Evolutionary conservation across 2,329 filamentous ascomycete species (phyloP), one percentile per base, ranked within the genome.

Genomic region (Colletotrichum higginsianum): DNA sequence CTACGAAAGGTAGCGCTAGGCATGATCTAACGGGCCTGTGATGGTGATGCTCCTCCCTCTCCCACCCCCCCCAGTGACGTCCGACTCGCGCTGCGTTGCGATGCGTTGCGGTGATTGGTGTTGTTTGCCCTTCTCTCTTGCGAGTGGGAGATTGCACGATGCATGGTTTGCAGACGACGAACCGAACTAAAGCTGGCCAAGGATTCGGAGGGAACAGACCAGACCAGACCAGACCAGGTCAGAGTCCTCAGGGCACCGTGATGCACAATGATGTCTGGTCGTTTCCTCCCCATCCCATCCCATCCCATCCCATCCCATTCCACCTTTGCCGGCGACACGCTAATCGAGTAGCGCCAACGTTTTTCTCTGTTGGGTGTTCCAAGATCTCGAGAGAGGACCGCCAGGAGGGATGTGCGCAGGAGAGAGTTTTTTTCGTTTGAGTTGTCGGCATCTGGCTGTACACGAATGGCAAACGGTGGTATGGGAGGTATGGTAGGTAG

Each of bases 211-310:
- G 30, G 30, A 7, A 30, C 30, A 30, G 30, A 30, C 30, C 7
- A 30, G 30, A 30, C 30, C 30, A 30, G 30, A 30, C 30, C 30
- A 30, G 26, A 30, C 26, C 26, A 30, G 30, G 1, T 5, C 5
- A 30, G 6, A 30, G 30, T 9, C 30, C 30, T 30, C 30, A 30
- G 30, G 30, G 1, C 30, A 30, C 30, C 30, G 30, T 49, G 46
- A 69, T 69, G 67, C 67, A 61, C 53, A 13, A 66, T 69, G 67
- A 69, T 66, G 67, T 69, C 53, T 60, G 13, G n/a, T 46, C 8
- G 44, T 18, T 60, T 44, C 30, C 40, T 7, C 57, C 44, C 3
- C 18, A 21, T 40, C 47, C 58, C 50, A 23, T 55, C 9, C 16
- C 21, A 23, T 23, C 50, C 50, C 50, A 16, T 55, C 2, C 16